Evolutionary conservation across 352 stramenopile species (phyloP).

Genomic region (Pythium scleroteichum): DNA sequence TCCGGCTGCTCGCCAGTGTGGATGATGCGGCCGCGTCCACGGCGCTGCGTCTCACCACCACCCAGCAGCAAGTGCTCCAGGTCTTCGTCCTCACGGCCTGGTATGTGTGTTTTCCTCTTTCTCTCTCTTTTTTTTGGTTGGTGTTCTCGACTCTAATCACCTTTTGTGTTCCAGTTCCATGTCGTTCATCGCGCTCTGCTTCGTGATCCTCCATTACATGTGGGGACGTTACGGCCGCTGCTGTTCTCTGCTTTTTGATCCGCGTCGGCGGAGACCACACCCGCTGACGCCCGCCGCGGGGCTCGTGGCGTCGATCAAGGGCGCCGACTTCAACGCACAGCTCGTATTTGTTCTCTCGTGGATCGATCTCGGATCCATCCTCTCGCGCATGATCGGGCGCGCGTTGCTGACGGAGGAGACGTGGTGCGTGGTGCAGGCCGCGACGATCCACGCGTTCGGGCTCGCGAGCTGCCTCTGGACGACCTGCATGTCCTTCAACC

Average conservation of each 20-base stretch:
- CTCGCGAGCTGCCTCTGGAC: conserved; percentile 72
- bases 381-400: conserved; percentile 58
- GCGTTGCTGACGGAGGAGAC: conserved; percentile 38
- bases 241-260: conserved; percentile 12
- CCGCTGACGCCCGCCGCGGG: neutral
- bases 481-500: conserved; percentile 78
- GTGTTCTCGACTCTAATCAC: too few species aligned
- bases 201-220: conserved; percentile 65
- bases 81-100: conserved; percentile 25
- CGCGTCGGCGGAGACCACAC: neutral
- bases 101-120: conserved; percentile 5
- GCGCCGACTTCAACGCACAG: conserved; percentile 58
- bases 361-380: conserved; percentile 62
- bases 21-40: neutral
- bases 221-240: conserved; percentile 36
- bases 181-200: conserved; percentile 62
- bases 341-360: conserved; percentile 71
- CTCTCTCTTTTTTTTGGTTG: neutral
- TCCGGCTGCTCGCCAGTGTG: conserved; percentile 34
- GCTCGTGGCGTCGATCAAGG: too few species aligned
- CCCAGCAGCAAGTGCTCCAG: conserved; percentile 23
- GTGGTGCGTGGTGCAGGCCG: conserved; percentile 58
- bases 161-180: conserved; percentile 39
- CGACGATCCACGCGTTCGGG: conserved; percentile 52
- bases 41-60: conserved; percentile 1